Base-by-base conservation (phyloP, 306 rosid species). In the Amphicarpaea edgeworthii region DNA sequence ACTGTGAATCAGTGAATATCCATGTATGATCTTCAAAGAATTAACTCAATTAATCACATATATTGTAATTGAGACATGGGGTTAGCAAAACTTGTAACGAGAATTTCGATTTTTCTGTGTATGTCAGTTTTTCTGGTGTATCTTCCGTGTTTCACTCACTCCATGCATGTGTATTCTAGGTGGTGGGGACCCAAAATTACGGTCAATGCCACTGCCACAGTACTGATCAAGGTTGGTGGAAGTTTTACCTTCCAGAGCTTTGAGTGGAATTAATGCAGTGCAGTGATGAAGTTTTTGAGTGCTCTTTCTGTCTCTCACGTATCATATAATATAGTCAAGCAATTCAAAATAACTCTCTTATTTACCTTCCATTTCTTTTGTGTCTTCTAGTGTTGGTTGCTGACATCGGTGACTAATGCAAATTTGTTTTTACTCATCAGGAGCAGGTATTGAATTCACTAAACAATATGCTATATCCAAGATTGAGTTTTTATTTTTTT, bases 221-320 rank as follows among this genome's bases (percentile, higher is more conserved):
- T n/a, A 76, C 86, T 79, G 85, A 80, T 49, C 68, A 41, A 50
- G 84, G 85, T 82, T 82, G 89, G 87, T 79, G 79, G 19, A 59
- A 77, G 68, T 64, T 78, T 84, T 71, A 71, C 20, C 60, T 54
- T 54, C 9, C 87, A 80, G 76, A 80, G 76, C 84, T 74, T 78
- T 60, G 74, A 79, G 75, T 76, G 74, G 80, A 62, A n/a, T n/a
- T n/a, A n/a, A n/a, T n/a, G n/a, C n/a, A n/a, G n/a, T 74, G 75
- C 68, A 73, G 38, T 59, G 79, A 78, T 73, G 26, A 76, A 38
- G 63, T 37, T 75, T 68, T 57, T 38, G 23, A 62, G 47, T 41
- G 23, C 68, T 14, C 61, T 61, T 59, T 75, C 81, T 26, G 30
- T 54, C 63, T 26, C 64, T 58, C 40, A 11, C 9, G 40, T 34